phyloP scores from a whole-genome alignment of 208 protist genomes.

The Zelonia costaricensis region DNA sequence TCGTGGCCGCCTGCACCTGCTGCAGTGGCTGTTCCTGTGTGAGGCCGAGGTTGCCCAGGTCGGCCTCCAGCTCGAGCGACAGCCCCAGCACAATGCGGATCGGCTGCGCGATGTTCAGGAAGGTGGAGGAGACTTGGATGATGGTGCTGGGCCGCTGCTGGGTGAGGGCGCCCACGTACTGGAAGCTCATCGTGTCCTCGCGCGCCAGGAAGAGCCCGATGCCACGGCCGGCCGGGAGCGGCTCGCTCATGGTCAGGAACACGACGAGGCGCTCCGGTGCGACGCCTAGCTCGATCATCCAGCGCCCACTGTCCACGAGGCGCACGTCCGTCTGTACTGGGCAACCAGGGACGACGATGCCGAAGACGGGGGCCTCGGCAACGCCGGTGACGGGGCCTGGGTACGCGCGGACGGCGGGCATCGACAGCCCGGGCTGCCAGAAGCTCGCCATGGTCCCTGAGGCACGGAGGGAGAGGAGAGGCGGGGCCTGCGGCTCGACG shows the following conservation, averaged over 20 bases:
- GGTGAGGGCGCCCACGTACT: slow-evolving; percentile 72
- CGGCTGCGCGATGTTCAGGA: slow-evolving; percentile 30
- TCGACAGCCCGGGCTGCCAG: too few relatives aligned
- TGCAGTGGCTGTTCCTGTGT: slow-evolving; percentile 46
- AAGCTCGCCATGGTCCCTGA: too few relatives aligned
- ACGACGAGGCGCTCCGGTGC: slow-evolving; percentile 62
- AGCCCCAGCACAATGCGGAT: slow-evolving; percentile 63
- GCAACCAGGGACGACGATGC: slow-evolving; percentile 65
- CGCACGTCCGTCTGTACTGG: slow-evolving; percentile 48
- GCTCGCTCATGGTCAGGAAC: slow-evolving; percentile 62
- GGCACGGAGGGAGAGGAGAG: too few relatives aligned
- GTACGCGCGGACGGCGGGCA: too few relatives aligned
- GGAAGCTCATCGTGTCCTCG: slow-evolving; percentile 53
- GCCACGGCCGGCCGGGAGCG: slow-evolving; percentile 36
- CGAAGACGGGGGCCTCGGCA: slow-evolving; percentile 44
- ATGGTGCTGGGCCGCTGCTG: slow-evolving; percentile 53
- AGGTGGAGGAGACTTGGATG: slow-evolving; percentile 40
- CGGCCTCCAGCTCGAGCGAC: slow-evolving; percentile 52
- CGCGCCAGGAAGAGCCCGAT: slow-evolving; percentile 68
- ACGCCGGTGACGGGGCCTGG: too few relatives aligned
- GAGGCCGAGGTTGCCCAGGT: slow-evolving; percentile 52
- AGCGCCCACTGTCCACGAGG: slow-evolving; percentile 46
- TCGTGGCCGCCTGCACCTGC: slow-evolving; percentile 55
- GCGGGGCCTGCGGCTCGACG: too few relatives aligned
- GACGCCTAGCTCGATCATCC: slow-evolving; percentile 45